phyloP scores from a whole-genome alignment of 2,329 filamentous ascomycete genomes.

The Calonectria pauciramosa region DNA sequence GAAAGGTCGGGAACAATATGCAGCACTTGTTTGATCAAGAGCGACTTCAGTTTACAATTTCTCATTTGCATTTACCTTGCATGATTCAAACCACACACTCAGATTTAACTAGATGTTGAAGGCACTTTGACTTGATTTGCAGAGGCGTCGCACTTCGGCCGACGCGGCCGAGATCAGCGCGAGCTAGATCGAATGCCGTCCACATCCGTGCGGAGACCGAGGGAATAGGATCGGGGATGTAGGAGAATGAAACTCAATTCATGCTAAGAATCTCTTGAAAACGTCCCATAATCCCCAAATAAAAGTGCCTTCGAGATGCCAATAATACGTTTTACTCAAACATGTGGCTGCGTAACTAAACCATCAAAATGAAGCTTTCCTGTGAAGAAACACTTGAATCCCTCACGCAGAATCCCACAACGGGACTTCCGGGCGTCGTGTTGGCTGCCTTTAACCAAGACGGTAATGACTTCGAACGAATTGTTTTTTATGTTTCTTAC shows the following conservation, averaged over 20 bases:
- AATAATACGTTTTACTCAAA: not conserved
- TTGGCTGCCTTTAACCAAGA: conserved; percentile 10
- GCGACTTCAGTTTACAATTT: not conserved
- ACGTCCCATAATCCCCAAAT: not conserved
- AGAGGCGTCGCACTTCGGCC: not conserved
- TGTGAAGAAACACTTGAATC: not conserved
- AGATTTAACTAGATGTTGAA: not conserved
- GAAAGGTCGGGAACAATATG: not conserved
- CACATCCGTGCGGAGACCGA: not conserved
- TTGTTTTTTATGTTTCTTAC: not conserved
- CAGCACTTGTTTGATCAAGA: not conserved
- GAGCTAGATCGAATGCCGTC: not conserved
- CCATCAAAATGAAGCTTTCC: not conserved
- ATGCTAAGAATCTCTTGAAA: not conserved
- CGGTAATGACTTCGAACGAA: not conserved
- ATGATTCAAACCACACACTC: not conserved
- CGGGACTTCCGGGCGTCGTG: conserved; percentile 17
- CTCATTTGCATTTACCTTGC: not conserved
- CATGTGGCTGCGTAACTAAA: not conserved
- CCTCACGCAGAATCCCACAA: not conserved
- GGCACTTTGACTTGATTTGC: not conserved
- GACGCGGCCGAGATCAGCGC: not conserved
- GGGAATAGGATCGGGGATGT: not conserved
- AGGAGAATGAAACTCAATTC: not conserved
- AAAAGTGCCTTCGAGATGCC: not conserved